Percentiles rank a stretch among this genome's conserved stretches.
Conservation (phyloP, 2,329 filamentous ascomycete genomes). For the Phyllosticta paracitricarpa region DNA sequence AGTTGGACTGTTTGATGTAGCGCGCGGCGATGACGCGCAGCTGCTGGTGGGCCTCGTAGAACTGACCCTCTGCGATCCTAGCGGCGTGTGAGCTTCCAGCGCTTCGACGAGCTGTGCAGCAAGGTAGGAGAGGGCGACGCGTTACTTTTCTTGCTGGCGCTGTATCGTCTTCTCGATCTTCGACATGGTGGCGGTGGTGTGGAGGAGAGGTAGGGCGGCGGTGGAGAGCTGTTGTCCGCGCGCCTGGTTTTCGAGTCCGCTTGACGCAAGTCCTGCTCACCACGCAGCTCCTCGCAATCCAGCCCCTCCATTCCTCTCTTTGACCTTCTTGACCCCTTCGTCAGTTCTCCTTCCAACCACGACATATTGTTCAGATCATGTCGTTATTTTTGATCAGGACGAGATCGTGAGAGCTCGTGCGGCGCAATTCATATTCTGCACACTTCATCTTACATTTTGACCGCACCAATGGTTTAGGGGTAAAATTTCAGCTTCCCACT, state of each 20-base stretch:
- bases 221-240: neutral
- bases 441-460: no score
- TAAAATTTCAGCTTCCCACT: constrained; percentile 16
- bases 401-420: no score
- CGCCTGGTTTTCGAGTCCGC: neutral
- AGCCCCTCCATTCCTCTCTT: neutral
- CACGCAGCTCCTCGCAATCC: neutral
- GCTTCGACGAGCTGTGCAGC: neutral
- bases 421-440: no score
- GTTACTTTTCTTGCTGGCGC: constrained; percentile 66
- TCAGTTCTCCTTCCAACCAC: neutral
- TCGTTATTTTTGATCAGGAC: neutral
- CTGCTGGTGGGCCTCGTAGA: constrained; percentile 98
- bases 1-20: constrained; percentile 83
- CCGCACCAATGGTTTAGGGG: constrained; percentile 14
- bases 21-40: constrained; percentile 89
- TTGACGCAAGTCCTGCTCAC: neutral
- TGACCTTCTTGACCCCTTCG: neutral
- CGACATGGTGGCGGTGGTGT: constrained; percentile 13
- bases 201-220: neutral
- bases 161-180: constrained; percentile 64
- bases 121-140: neutral
- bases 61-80: constrained; percentile 82
- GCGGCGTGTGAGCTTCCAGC: constrained; percentile 13
- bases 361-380: neutral